A percentile compares a stretch with the other conserved stretches of the same genome.
Conservation (phyloP, 108 stramenopile species). For the Skeletonema grethae region DNA sequence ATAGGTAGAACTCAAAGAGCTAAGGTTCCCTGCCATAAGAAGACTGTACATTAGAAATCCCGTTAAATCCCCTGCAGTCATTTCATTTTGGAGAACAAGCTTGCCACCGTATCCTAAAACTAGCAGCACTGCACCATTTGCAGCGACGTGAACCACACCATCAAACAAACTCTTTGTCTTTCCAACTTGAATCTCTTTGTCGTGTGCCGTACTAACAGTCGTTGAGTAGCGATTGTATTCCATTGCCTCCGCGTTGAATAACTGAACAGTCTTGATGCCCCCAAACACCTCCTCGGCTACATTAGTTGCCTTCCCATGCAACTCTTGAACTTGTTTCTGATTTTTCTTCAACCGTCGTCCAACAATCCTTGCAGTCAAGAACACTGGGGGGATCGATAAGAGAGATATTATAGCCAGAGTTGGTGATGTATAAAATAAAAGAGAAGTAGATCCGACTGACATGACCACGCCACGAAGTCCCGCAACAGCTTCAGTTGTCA, state of each 20-base stretch:
- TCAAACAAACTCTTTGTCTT: constrained; percentile 75
- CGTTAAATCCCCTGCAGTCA: constrained; percentile 81
- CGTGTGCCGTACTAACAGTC: constrained; percentile 58
- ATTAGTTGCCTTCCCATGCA: constrained; percentile 66
- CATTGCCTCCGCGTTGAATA: constrained; percentile 68
- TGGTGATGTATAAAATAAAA: constrained; percentile 81
- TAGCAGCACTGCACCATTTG: constrained; percentile 72
- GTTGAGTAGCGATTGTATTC: constrained; percentile 66
- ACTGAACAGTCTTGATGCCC: constrained; percentile 70
- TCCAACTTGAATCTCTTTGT: constrained; percentile 64
- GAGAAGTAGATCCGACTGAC: constrained; percentile 60
- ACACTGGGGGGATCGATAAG: constrained; percentile 74
- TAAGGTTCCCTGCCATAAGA: constrained; percentile 80
- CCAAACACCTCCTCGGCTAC: constrained; percentile 77
- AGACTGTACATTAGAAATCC: constrained; percentile 90
- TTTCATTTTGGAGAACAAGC: constrained; percentile 62
- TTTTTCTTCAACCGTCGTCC: constrained; percentile 53
- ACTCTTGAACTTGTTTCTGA: constrained; percentile 65
- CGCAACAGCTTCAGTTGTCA: constrained; percentile 80
- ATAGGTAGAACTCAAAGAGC: constrained; percentile 69
- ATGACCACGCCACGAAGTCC: constrained; percentile 68
- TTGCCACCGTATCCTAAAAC: constrained; percentile 82
- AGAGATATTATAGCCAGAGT: constrained; percentile 73
- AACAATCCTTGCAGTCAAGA: constrained; percentile 62
- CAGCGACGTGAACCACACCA: constrained; percentile 70